Evolutionary conservation across 176 grass and related monocot species (phyloP), one percentile per base, ranked within the genome.

Genomic region (Rhynchospora pubera): DNA sequence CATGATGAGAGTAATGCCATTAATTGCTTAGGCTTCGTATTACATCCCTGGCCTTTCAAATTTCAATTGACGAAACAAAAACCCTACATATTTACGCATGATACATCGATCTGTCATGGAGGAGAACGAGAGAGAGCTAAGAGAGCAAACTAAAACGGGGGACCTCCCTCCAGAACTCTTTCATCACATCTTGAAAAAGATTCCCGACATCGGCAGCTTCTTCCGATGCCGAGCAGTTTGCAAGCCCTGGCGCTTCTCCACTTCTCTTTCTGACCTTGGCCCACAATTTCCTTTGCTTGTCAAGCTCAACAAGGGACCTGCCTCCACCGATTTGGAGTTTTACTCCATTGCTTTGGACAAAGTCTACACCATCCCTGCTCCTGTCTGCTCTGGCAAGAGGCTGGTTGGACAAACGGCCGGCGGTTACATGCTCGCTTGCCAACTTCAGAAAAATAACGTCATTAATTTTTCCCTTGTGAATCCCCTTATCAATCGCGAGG

Each of bases 361-460:
- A 73, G n/a, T 46, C 4, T 45, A 47, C 68, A 46, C 26, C 8
- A 4, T 73, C 14, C 45, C 7, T 73, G 34, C 19, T 45, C 68
- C 0, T 9, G 4, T 18, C 34, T 5, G 13, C 18, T 9, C 34
- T 9, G 15, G 2, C 7, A 73, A 50, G 14, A 11, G 3, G 1
- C 8, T 73, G 7, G 18, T 39, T 16, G 68, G 34, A 59, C 18
- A 4, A n/a, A 1, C 11, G 6, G 12, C n/a, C n/a, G n/a, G 16
- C 34, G 34, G 45, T 5, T 45, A 42, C 18, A 19, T 73, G 7
- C 34, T 44, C 30, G 8, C 0, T 73, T 3, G 0, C 5, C 30
- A 47, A 7, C 0, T n/a, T n/a, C n/a, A 3, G 22, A 5, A 2
- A 22, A n/a, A n/a, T n/a, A 19, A 19, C n/a, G 3, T 5, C 0